Base-by-base conservation (phyloP, 305 asterid species). In the Fraxinus angustifolia region DNA sequence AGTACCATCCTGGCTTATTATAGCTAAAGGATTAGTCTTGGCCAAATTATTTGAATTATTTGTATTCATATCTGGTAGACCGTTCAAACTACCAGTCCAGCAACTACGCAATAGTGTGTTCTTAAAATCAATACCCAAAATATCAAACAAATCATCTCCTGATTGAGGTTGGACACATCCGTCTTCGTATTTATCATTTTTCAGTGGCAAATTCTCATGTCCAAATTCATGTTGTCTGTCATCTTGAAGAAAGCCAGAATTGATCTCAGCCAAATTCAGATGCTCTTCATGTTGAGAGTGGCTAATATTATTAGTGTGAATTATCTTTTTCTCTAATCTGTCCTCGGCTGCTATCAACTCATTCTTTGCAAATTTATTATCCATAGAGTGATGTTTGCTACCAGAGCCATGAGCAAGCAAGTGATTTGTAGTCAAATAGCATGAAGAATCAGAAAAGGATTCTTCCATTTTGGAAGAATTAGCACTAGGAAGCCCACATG, bases 91-190 rank as follows among this genome's bases (percentile, higher is more conserved):
- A 82, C 79, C 79, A 73, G 81, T 88, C 88, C 90, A 86, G 82
- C 80, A 80, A 38, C 85, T 79, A 68, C 81, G 81, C 8, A 88
- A 82, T 42, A 90, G 71, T 45, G 83, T 82, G 80, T 78, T 83
- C 76, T 86, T 88, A 50, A 87, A 90, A 80, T 91, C 92, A 80
- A 87, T 88, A 56, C 94, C 95, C 72, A 91, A 79, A 78, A 91
- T 79, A 78, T 92, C 97, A 80, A 88, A 90, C 83, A 92, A 84
- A 84, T 91, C 97, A 81, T 90, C 92, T 48, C 93, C 93, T 3
- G 89, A 78, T 35, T 77, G 84, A 81, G 82, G 76, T 73, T 87
- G 87, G 33, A 78, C 42, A 83, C 75, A 82, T 48, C 79, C 82
- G 50, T 83, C 88, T 26, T 81, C 88, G 8, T 74, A 48, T 74